Base-by-base conservation (phyloP, 495 filamentous ascomycete genomes). In the Hapsidospora chrysogenum region DNA sequence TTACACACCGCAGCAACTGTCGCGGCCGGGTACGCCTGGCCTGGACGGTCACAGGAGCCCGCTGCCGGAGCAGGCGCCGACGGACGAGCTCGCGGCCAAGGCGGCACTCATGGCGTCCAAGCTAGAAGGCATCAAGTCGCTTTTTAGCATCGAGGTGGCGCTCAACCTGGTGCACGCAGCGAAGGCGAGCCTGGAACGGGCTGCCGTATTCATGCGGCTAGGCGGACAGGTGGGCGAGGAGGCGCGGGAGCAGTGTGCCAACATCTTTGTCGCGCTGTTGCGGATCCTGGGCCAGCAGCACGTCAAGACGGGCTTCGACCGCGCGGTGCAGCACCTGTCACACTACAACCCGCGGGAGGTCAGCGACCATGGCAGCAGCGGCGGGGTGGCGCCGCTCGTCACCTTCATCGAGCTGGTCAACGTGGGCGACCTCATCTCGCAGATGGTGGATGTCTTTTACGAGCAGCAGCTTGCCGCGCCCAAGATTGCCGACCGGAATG, bases 361-460 rank as follows among this genome's bases (percentile, higher is more conserved):
- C 26, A 76, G 70, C 21, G 72, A 81, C 33, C 75, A 85, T 39
- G 31, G 23, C 13, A 71, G 73, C 40, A 52, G 62, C 36, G 51
- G 54, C 5, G 84, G 81, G 9, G 89, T 96, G 16, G 82, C 82
- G 30, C 92, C 92, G 2, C 66, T 99, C 1, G 82, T 95, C 9
- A 96, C 83, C 4, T 99, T 99, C 46, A 70, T 99, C 29, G 92
- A 99, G 52, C 70, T 99, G 35, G 92, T 96, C 48, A 96, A 96
- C 50, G 85, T 99, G 3, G 92, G 92, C 34, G 92, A 99, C 54
- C 69, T 99, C 13, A 99, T 99, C 41, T 79, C 92, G 33, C 92
- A 99, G 49, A 99, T 99, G 92, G 71, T 99, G 37, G 92, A 99
- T 47, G 85, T 99, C 14, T 99, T 99, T 56, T 99, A 92, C 54